Percentiles rank a stretch among this genome's conserved stretches.
Evolutionary conservation across 176 grass and related monocot species (phyloP).

Genomic region (Paspalum vaginatum): DNA sequence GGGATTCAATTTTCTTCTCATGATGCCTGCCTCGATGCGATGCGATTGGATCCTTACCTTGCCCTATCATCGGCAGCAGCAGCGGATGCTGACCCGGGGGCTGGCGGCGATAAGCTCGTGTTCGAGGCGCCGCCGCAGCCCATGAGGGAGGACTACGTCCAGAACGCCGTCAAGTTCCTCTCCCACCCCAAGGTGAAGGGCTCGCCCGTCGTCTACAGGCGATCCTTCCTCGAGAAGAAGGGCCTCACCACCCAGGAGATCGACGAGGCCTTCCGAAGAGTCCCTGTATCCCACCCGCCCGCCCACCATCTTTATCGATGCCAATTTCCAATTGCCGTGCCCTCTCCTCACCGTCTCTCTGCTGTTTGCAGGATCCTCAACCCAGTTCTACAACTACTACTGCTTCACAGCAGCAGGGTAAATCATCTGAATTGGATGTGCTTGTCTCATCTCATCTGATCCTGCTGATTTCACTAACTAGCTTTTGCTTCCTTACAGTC

Average conservation of each 20-base stretch:
- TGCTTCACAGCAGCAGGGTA: conserved; percentile 49
- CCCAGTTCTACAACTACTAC: conserved; percentile 34
- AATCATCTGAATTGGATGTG: background rate
- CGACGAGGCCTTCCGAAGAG: conserved; percentile 90
- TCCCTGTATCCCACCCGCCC: conserved; percentile 63
- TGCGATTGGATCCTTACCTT: no score
- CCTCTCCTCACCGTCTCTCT: no score
- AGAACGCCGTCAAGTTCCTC: conserved; percentile 94
- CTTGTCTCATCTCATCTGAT: background rate
- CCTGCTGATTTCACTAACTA: background rate
- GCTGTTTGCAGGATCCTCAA: conserved; percentile 62
- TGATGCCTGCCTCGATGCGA: background rate
- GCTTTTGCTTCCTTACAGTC: conserved; percentile 37
- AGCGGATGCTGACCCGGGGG: background rate
- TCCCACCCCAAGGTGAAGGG: conserved; percentile 85
- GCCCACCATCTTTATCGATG: background rate
- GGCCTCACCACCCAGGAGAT: conserved; percentile 89
- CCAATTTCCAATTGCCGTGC: no score
- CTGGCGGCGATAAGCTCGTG: conserved; percentile 31
- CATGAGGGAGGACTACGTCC: conserved; percentile 83
- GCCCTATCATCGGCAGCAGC: background rate
- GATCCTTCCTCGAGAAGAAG: conserved; percentile 90
- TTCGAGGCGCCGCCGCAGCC: conserved; percentile 51
- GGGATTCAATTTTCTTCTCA: background rate
- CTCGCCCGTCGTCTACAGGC: conserved; percentile 73